These are phyloP conservation scores for Suhomyces chickasaworum DNA, from an alignment of 1,139 yeast genomes.

Conservation along the genomic window DNA sequence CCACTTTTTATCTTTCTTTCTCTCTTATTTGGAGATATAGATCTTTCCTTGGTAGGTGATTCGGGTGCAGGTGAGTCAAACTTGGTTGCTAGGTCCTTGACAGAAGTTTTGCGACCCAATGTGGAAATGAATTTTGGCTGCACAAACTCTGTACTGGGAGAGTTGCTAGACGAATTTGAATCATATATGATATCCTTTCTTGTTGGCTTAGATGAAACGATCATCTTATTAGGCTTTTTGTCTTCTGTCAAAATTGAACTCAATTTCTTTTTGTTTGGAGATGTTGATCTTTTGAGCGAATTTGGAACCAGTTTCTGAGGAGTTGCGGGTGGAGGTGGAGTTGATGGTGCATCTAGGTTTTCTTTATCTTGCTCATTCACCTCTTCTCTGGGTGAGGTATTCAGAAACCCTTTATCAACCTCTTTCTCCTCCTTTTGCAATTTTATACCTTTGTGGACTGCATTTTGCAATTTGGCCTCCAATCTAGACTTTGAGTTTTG, in stretches of 20 bases:
- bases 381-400: neutral
- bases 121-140: conserved; percentile 36
- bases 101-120: conserved; percentile 37
- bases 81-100: conserved; percentile 36
- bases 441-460: conserved; percentile 22
- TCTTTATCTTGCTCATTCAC: conserved; percentile 1
- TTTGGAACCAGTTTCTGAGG: conserved; percentile 22
- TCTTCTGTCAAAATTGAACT: conserved; percentile 28
- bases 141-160: conserved; percentile 25
- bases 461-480: conserved; percentile 36
- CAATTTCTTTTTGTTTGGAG: conserved; percentile 44
- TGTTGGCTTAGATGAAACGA: conserved; percentile 34
- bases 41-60: conserved; percentile 16
- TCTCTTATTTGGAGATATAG: conserved; percentile 17
- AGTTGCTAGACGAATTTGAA: conserved; percentile 13
- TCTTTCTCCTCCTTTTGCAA: conserved; percentile 2
- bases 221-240: conserved; percentile 14
- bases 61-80: conserved; percentile 29
- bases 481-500: conserved; percentile 33
- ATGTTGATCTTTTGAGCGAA: conserved; percentile 38
- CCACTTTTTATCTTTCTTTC: conserved; percentile 11
- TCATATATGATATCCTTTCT: conserved; percentile 32
- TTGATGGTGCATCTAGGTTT: conserved; percentile 7
- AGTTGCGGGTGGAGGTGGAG: conserved; percentile 28
- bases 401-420: neutral